A percentile compares a stretch with the other conserved stretches of the same genome.
These are phyloP conservation scores for Fraxinus ornus DNA, from an alignment of 305 asterid species.

Conservation along the genomic window DNA sequence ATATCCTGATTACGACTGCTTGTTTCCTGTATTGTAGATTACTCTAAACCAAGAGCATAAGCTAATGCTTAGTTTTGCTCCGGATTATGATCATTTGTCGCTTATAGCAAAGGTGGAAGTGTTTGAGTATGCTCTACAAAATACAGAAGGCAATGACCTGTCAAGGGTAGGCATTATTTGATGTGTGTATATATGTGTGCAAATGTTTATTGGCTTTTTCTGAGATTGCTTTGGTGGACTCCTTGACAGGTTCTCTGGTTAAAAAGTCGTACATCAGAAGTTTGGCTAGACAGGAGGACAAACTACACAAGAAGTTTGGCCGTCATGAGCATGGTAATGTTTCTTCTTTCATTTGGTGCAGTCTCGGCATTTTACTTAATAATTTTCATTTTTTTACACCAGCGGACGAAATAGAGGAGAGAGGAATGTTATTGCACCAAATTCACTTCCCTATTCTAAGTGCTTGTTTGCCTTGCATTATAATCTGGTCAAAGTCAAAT, in stretches of 20 bases:
- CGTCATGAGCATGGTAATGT: slow-evolving; percentile 96
- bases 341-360: slow-evolving; percentile 17
- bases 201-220: slow-evolving; percentile 1
- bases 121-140: slow-evolving; percentile 89
- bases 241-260: slow-evolving; percentile 81
- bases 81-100: slow-evolving; percentile 94
- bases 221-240: slow-evolving; percentile 23
- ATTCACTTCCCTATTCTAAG: background rate
- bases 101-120: slow-evolving; percentile 97
- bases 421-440: background rate
- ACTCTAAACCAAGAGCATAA: slow-evolving; percentile 97
- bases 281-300: slow-evolving; percentile 97
- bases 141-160: slow-evolving; percentile 97
- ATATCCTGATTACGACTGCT: slow-evolving; percentile 27
- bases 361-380: background rate
- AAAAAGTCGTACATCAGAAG: slow-evolving; percentile 98
- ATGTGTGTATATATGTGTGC: slow-evolving; percentile 9
- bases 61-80: slow-evolving; percentile 94
- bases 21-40: slow-evolving; percentile 53
- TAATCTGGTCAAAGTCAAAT: background rate
- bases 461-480: background rate
- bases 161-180: slow-evolving; percentile 62
- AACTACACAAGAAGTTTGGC: slow-evolving; percentile 98
- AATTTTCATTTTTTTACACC: background rate
- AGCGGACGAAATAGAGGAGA: no score